Evolutionary conservation across 768 basidiomycete species (phyloP).

Genomic region (Suillus sp.): DNA sequence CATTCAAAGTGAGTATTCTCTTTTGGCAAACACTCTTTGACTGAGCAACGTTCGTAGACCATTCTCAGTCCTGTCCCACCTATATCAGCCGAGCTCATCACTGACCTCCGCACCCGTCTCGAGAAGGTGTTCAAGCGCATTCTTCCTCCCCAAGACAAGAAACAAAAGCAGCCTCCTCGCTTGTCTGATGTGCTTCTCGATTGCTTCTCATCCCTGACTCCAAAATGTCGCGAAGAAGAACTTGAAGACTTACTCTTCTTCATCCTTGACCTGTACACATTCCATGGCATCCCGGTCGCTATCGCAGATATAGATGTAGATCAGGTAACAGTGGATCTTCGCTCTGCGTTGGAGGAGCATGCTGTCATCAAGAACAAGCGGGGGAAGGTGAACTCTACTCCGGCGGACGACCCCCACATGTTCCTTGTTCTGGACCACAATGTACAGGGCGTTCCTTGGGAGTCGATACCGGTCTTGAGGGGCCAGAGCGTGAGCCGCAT

Average conservation of each 20-base stretch:
- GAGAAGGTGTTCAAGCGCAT: conserved; percentile 76
- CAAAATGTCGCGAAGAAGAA: conserved; percentile 88
- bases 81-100: conserved; percentile 47
- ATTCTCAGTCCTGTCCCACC: conserved; percentile 55
- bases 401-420: conserved; percentile 62
- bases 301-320: conserved; percentile 91
- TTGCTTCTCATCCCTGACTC: conserved; percentile 82
- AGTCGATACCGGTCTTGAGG: conserved; percentile 84
- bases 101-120: conserved; percentile 63
- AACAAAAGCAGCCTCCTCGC: conserved; percentile 54
- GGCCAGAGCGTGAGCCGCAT: conserved; percentile 90
- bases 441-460: conserved; percentile 91
- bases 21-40: background rate
- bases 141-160: conserved; percentile 61
- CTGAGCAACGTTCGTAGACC: conserved; percentile 44
- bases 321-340: conserved; percentile 86
- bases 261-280: conserved; percentile 90
- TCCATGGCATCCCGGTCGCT: conserved; percentile 87
- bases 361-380: conserved; percentile 38
- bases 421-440: conserved; percentile 92
- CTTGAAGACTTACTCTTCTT: conserved; percentile 95
- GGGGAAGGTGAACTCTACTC: conserved; percentile 26
- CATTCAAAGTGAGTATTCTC: conserved; percentile 77
- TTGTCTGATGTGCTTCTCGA: conserved; percentile 79
- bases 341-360: conserved; percentile 75